A percentile compares a stretch with the other conserved stretches of the same genome.
phyloP scores from a whole-genome alignment of 177 flowering plant species.

The Vitis hybrid region DNA sequence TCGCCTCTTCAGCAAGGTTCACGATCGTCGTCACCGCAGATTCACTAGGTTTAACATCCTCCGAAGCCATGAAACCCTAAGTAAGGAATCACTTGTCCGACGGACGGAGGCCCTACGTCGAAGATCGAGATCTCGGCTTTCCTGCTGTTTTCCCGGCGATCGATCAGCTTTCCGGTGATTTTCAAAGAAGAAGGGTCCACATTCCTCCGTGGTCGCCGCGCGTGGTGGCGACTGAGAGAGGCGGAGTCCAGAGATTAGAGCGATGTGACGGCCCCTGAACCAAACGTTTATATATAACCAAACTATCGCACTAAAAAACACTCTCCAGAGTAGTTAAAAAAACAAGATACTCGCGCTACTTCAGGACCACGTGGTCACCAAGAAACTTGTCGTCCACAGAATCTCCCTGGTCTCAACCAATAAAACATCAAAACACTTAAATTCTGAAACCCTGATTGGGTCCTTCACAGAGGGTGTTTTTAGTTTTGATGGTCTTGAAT shows the following conservation, averaged over 20 bases:
- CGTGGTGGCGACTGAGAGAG: background rate
- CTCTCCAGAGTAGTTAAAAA: too few species aligned
- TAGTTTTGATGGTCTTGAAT: too few species aligned
- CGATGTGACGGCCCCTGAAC: background rate
- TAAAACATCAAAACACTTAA: too few species aligned
- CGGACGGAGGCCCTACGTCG: background rate
- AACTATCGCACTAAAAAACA: too few species aligned
- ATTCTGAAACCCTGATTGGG: too few species aligned
- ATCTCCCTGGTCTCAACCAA: too few species aligned
- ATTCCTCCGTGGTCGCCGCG: background rate
- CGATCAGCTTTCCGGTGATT: background rate
- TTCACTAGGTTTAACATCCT: slow-evolving; percentile 83
- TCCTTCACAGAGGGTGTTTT: too few species aligned
- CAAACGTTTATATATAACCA: background rate
- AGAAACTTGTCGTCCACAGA: too few species aligned
- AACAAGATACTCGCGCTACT: too few species aligned
- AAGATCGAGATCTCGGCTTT: slow-evolving; percentile 7
- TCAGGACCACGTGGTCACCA: too few species aligned
- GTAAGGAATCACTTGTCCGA: too few species aligned
- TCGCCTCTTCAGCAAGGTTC: slow-evolving; percentile 96
- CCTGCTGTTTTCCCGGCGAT: background rate
- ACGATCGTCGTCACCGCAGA: slow-evolving; percentile 84
- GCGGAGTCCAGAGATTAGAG: background rate
- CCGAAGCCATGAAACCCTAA: slow-evolving; percentile 70
- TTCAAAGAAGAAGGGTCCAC: background rate